Evolutionary conservation across 768 basidiomycete genomes (phyloP), one percentile per base, ranked within the genome.

Genomic region (Pleurotus ostreatus): DNA sequence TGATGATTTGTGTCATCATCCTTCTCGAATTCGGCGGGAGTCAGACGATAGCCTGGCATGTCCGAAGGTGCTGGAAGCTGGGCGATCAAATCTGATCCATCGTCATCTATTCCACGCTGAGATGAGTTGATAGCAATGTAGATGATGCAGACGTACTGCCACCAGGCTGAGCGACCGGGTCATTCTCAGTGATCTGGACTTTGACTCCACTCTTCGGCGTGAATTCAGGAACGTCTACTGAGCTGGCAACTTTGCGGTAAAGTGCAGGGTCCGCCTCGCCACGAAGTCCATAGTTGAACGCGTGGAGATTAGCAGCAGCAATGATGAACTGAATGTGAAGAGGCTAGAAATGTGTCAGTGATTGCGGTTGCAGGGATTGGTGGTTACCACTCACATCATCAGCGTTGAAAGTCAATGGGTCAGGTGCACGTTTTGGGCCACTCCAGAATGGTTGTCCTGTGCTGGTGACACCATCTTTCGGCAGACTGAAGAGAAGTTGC

Each of bases 391-490:
- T 70, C 66, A 98, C 96, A 65, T 98, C 86, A 61, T 79, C 86
- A 8, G 92, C 82, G 71, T 94, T 79, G 73, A 98, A 99, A 4
- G 77, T 76, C 60, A 99, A 75, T 23, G 96, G 78, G 48, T 98
- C 94, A 11, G 97, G 97, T 5, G 95, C 96, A 58, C 97, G 84
- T 78, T 99, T 99, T 2, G 97, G 97, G 16, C 95, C 94, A 63
- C 93, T 95, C 97, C 97, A 99, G 82, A 99, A 99, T 9, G 94
- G 95, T 63, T 94, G 92, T 4, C 97, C 97, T 16, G 86, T 88
- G 65, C 84, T 92, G 6, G 95, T 94, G 46, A 90, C 74, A 39
- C 90, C 88, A 68, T 99, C 97, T 70, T 94, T 96, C 9, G 97
- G 97, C 62, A 99, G 77, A 72, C 92, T 97, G 78, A 83, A 93